These are phyloP conservation scores for Macadamia tetraphylla DNA, from an alignment of 164 flowering plant genomes.

Conservation along the genomic window DNA sequence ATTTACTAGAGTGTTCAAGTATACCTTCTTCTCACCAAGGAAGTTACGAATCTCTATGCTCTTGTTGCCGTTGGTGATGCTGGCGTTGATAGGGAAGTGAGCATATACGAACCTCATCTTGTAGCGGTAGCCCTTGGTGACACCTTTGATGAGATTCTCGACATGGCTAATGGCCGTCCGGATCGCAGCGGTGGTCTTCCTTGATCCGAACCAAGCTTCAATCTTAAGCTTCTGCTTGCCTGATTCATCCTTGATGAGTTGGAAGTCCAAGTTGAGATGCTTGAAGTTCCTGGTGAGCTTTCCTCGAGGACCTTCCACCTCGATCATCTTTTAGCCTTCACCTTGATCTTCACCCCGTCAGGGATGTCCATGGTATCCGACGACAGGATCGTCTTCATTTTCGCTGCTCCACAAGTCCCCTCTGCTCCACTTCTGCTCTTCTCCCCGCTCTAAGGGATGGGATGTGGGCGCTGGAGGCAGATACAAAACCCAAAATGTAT, in stretches of 20 bases:
- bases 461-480: too few relatives aligned
- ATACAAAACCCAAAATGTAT: too few relatives aligned
- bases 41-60: conserved; percentile 48
- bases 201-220: conserved; percentile 62
- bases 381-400: conserved; percentile 52
- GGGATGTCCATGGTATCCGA: conserved; percentile 64
- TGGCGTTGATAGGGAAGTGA: conserved; percentile 67
- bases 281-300: conserved; percentile 55
- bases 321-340: conserved; percentile 43
- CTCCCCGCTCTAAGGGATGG: too few relatives aligned
- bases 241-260: conserved; percentile 46
- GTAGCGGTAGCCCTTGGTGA: conserved; percentile 60
- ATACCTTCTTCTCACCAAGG: conserved; percentile 51
- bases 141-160: conserved; percentile 54
- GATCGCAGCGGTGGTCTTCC: conserved; percentile 47
- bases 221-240: conserved; percentile 51
- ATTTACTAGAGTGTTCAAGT: background rate
- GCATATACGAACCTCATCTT: conserved; percentile 71
- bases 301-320: conserved; percentile 61
- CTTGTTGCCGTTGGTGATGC: conserved; percentile 32
- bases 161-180: conserved; percentile 41
- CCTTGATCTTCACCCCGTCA: conserved; percentile 44
- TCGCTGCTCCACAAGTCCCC: background rate
- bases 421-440: too few relatives aligned
- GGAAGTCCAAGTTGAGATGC: conserved; percentile 60